phyloP scores from a whole-genome alignment of 1,284 basidiomycete genomes.

The Vanrija sp. region DNA sequence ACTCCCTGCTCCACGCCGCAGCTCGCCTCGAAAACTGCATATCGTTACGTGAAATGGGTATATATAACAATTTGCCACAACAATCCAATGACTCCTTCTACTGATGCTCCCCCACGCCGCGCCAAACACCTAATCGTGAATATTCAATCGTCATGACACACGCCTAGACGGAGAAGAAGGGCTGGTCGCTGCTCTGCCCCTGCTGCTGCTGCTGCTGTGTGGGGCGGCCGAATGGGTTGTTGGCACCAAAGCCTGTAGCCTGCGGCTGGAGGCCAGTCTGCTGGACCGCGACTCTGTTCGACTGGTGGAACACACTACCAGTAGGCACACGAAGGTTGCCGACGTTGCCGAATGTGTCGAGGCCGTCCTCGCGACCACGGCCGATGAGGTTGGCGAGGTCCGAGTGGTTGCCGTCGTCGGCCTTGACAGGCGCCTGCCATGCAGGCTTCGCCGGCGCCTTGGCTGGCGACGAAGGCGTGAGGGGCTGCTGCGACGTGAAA shows the following conservation, averaged over 20 bases:
- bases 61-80: background rate
- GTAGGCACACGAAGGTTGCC: conserved; percentile 69
- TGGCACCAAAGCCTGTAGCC: conserved; percentile 34
- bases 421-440: conserved; percentile 34
- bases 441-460: conserved; percentile 32
- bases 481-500: conserved; percentile 11
- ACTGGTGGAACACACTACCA: conserved; percentile 52
- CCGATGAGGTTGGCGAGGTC: conserved; percentile 76
- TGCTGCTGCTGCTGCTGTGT: conserved; percentile 29
- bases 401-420: conserved; percentile 65
- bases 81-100: background rate
- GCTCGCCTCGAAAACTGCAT: background rate
- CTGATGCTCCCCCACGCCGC: background rate
- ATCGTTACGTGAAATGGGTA: no score
- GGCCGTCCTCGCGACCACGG: conserved; percentile 71
- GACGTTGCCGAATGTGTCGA: conserved; percentile 89
- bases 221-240: conserved; percentile 70
- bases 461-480: conserved; percentile 21
- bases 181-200: conserved; percentile 59
- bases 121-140: background rate
- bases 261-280: conserved; percentile 51
- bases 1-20: background rate
- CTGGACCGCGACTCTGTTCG: conserved; percentile 59
- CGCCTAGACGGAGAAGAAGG: conserved; percentile 71
- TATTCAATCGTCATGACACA: background rate